phyloP scores from a whole-genome alignment of 768 basidiomycete genomes.

The Neoboletus brunneissimus region DNA sequence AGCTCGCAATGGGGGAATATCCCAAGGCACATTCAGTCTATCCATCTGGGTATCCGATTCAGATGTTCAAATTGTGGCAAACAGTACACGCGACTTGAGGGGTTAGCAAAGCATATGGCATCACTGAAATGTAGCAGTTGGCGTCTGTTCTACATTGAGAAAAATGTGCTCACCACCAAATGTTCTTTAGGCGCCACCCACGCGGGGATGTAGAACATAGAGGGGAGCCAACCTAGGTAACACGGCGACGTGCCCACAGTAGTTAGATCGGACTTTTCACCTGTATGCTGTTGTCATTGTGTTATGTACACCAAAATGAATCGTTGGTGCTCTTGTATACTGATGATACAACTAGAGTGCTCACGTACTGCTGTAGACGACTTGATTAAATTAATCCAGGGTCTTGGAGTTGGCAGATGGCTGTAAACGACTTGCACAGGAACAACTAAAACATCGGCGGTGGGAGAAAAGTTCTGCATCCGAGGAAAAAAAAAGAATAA shows the following conservation, averaged over 20 bases:
- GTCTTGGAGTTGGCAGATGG: no score
- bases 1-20: slow-evolving; percentile 5
- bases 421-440: no score
- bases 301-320: no score
- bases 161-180: not conserved
- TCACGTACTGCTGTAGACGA: no score
- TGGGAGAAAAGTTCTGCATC: no score
- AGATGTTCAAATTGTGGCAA: slow-evolving; percentile 2
- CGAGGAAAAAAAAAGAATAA: no score
- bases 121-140: slow-evolving; percentile 1
- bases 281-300: not conserved
- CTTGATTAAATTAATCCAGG: no score
- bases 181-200: not conserved
- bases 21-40: slow-evolving; percentile 4
- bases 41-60: slow-evolving; percentile 5
- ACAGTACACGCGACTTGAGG: slow-evolving; percentile 2
- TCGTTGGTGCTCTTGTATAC: no score
- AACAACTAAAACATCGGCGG: no score
- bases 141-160: not conserved
- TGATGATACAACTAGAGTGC: no score
- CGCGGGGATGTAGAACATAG: not conserved
- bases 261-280: not conserved
- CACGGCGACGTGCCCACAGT: no score
- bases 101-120: not conserved
- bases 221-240: not conserved